Evolutionary conservation across 2,329 filamentous ascomycete genomes (phyloP).

Genomic region (Chrysosporium keratinophilum): DNA sequence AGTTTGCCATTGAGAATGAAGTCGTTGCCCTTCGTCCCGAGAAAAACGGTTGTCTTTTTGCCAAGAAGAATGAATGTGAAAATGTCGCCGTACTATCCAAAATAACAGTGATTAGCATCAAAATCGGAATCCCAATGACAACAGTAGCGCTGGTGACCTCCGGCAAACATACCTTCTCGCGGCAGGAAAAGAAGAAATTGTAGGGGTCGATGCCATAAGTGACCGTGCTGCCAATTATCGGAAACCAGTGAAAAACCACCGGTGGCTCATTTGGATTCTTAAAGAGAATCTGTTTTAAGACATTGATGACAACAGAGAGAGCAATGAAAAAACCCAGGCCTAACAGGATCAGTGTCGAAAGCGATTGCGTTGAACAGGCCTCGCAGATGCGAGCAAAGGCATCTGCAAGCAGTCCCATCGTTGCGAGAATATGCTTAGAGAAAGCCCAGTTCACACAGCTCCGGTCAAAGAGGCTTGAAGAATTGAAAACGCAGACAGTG

Average conservation of each 20-base stretch:
- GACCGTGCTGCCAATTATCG: constrained; percentile 77
- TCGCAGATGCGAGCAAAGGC: constrained; percentile 37
- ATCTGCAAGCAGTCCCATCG: constrained; percentile 45
- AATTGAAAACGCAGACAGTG: neutral
- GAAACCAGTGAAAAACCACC: constrained; percentile 55
- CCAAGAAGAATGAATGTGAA: constrained; percentile 84
- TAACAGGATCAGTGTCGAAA: constrained; percentile 38
- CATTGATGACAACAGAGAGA: constrained; percentile 61
- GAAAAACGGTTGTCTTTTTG: constrained; percentile 76
- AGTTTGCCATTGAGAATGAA: constrained; percentile 87
- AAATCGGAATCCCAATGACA: neutral
- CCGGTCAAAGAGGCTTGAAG: neutral
- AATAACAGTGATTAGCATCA: neutral
- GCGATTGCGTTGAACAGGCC: constrained; percentile 39
- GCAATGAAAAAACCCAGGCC: constrained; percentile 41
- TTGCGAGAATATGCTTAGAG: neutral
- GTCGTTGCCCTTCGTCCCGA: constrained; percentile 75
- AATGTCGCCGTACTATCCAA: constrained; percentile 64
- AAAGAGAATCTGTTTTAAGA: constrained; percentile 67
- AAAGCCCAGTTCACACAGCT: neutral
- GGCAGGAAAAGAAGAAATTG: constrained; percentile 53
- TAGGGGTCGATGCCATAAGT: constrained; percentile 82
- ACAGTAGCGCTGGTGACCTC: neutral
- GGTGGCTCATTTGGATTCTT: constrained; percentile 71
- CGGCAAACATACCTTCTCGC: constrained; percentile 55